Evolutionary conservation across 768 basidiomycete genomes (phyloP).

Genomic region (Candolleomyces eurysporus): DNA sequence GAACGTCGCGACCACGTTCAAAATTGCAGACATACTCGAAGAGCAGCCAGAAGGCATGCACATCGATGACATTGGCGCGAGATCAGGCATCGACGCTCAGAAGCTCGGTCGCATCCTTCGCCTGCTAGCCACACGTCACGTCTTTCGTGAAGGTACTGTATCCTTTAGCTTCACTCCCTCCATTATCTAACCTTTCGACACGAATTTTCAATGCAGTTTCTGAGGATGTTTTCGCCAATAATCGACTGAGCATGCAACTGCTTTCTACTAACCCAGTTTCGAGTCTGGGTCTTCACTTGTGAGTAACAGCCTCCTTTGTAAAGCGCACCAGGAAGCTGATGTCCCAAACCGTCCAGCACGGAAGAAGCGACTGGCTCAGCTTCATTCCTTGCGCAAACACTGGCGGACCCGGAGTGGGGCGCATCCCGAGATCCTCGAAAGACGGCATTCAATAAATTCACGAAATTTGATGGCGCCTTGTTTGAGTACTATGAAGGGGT

Average conservation of each 20-base stretch:
- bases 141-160: constrained; percentile 30
- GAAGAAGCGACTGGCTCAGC: constrained; percentile 21
- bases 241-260: constrained; percentile 35
- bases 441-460: constrained; percentile 23
- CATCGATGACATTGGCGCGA: constrained; percentile 27
- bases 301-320: not conserved
- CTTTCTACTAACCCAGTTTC: constrained; percentile 19
- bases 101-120: constrained; percentile 41
- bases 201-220: constrained; percentile 20
- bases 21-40: constrained; percentile 36
- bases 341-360: constrained; percentile 9
- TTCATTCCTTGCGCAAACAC: constrained; percentile 28
- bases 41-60: constrained; percentile 35
- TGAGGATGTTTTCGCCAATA: constrained; percentile 39
- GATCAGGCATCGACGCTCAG: constrained; percentile 27
- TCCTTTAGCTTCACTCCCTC: not conserved
- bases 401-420: constrained; percentile 35
- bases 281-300: constrained; percentile 25
- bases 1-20: constrained; percentile 30
- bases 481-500: constrained; percentile 25
- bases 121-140: constrained; percentile 37
- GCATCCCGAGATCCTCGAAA: constrained; percentile 20
- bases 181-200: not conserved
- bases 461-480: constrained; percentile 15
- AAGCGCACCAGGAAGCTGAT: too few species aligned